A percentile compares a stretch with the other conserved stretches of the same genome.
Conservation (phyloP, 306 rosid genomes). For the Cicer bijugum region DNA sequence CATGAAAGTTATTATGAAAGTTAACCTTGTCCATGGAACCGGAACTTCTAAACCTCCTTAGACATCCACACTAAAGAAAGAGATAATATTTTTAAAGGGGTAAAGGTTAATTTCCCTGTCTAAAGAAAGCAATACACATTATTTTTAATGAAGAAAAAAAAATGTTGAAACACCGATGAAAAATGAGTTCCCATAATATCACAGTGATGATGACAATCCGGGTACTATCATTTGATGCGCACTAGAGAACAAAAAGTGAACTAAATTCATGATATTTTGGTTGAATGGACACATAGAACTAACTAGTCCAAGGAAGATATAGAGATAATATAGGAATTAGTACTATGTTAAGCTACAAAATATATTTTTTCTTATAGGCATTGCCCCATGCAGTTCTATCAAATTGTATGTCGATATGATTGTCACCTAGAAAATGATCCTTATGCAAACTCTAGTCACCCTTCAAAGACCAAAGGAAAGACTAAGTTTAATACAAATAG, state of each 20-base stretch:
- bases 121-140: neutral
- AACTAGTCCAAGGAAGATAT: conserved; percentile 7
- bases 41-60: too few species aligned
- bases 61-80: too few species aligned
- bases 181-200: conserved; percentile 64
- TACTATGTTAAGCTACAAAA: conserved; percentile 24
- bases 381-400: conserved; percentile 51
- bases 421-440: conserved; percentile 43
- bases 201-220: conserved; percentile 60
- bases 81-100: neutral
- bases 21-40: too few species aligned
- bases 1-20: too few species aligned
- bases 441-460: conserved; percentile 48
- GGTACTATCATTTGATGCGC: conserved; percentile 61
- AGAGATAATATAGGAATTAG: conserved; percentile 5
- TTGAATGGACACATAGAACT: conserved; percentile 10
- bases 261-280: conserved; percentile 34
- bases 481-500: conserved; percentile 25
- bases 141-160: neutral
- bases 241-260: conserved; percentile 51
- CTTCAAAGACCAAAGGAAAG: conserved; percentile 41
- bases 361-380: conserved; percentile 51
- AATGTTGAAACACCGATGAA: conserved; percentile 75
- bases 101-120: neutral
- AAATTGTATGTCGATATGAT: conserved; percentile 48